Conservation (phyloP, 208 protist genomes). For the Leishmania turanica region DNA sequence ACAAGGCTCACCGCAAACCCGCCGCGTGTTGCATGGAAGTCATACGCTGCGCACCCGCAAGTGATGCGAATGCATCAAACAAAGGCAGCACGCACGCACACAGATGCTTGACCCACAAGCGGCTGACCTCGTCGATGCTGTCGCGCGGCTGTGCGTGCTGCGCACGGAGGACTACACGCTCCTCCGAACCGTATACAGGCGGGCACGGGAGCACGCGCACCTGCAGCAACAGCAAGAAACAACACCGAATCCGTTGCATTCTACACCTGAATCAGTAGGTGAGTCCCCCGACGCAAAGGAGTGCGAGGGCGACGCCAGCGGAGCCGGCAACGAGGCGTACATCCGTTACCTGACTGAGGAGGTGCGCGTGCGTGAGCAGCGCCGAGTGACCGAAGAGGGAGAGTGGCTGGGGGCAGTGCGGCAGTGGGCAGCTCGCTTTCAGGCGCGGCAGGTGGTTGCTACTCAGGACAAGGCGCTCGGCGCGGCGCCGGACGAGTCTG, state of each 20-base stretch:
- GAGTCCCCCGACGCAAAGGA: background rate
- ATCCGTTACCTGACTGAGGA: slow-evolving; percentile 38
- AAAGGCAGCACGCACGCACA: too few relatives aligned
- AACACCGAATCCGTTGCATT: background rate
- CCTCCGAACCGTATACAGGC: slow-evolving; percentile 32
- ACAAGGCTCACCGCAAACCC: background rate
- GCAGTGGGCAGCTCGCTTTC: slow-evolving; percentile 29
- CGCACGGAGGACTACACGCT: slow-evolving; percentile 53
- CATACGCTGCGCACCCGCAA: background rate
- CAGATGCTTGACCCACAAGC: slow-evolving; percentile 40
- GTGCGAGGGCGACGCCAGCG: background rate
- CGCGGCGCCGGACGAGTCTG: background rate
- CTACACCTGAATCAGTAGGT: background rate
- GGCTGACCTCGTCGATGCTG: slow-evolving; percentile 37
- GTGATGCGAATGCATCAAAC: background rate
- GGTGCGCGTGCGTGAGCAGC: slow-evolving; percentile 39
- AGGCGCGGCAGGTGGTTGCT: background rate
- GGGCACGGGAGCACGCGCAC: background rate
- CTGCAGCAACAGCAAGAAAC: background rate
- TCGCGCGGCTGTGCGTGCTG: slow-evolving; percentile 50
- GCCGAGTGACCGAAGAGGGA: slow-evolving; percentile 20
- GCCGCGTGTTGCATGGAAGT: background rate
- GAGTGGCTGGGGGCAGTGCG: slow-evolving; percentile 27
- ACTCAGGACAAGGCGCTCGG: background rate
- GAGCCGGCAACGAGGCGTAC: slow-evolving; percentile 16